Conservation (phyloP, 768 basidiomycete species). For the Panus rudis region DNA sequence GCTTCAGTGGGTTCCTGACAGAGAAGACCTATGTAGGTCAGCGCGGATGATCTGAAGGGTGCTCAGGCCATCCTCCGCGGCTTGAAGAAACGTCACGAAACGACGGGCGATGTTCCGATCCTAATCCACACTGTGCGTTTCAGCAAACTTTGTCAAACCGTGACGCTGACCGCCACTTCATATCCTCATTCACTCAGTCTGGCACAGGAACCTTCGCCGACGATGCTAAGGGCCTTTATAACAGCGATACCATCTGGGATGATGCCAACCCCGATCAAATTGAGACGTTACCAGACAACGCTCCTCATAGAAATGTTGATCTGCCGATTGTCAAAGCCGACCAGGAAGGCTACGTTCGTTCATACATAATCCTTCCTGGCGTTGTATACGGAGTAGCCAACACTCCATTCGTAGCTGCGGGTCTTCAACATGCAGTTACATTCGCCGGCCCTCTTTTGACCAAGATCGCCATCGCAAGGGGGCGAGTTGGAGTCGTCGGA, state of each 20-base stretch:
- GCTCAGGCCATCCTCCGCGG: constrained; percentile 44
- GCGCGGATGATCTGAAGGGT: constrained; percentile 40
- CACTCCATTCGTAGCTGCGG: constrained; percentile 37
- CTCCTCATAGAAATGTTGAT: constrained; percentile 45
- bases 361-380: constrained; percentile 42
- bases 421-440: constrained; percentile 35
- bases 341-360: constrained; percentile 42
- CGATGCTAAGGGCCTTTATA: constrained; percentile 35
- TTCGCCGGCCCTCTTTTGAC: not conserved
- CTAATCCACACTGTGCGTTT: constrained; percentile 64
- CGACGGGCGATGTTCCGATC: constrained; percentile 35
- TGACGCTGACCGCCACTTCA: not conserved
- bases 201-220: constrained; percentile 34
- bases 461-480: constrained; percentile 29
- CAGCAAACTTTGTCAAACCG: constrained; percentile 18
- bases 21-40: constrained; percentile 27
- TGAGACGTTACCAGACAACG: constrained; percentile 38
- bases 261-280: constrained; percentile 42
- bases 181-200: constrained; percentile 7
- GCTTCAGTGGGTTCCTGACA: not conserved
- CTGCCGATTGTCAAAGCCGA: constrained; percentile 39
- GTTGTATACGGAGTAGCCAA: constrained; percentile 50
- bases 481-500: constrained; percentile 44
- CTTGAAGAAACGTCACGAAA: constrained; percentile 37
- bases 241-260: constrained; percentile 38